Conservation (phyloP, 176 grass and related monocot genomes). For the Saccharum officinarum region DNA sequence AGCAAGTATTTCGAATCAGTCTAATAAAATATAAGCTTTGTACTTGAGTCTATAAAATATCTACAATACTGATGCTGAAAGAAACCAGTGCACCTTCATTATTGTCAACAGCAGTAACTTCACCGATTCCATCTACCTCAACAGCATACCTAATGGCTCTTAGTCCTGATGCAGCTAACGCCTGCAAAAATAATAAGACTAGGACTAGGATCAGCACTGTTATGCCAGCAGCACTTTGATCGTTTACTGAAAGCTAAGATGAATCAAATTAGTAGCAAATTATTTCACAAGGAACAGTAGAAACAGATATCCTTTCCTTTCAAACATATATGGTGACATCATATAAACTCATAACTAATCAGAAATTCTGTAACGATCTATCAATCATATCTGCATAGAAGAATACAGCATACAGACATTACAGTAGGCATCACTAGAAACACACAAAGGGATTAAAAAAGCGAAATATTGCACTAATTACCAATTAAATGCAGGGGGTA, state of each 20-base stretch:
- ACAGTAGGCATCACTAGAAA: background rate
- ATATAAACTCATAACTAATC: constrained; percentile 3
- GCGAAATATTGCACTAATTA: background rate
- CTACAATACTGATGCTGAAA: background rate
- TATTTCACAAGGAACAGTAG: background rate
- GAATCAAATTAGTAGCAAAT: background rate
- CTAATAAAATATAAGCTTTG: background rate
- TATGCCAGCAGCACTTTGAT: background rate
- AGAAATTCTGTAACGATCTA: background rate
- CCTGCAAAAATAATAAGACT: constrained; percentile 40
- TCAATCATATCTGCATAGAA: background rate
- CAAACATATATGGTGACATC: background rate
- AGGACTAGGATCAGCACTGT: background rate
- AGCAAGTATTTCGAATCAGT: background rate
- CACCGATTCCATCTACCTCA: constrained; percentile 63
- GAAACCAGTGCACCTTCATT: constrained; percentile 40
- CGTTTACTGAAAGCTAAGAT: constrained; percentile 6
- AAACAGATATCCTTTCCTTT: background rate
- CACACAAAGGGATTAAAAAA: background rate
- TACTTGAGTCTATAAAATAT: background rate
- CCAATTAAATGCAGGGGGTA: background rate
- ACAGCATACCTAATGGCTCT: constrained; percentile 50
- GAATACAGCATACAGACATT: background rate
- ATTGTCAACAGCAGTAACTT: constrained; percentile 50
- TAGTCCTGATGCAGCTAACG: constrained; percentile 61